phyloP scores from a whole-genome alignment of 1,139 yeast genomes.

The Zhuliangozyma blackwelliae region DNA sequence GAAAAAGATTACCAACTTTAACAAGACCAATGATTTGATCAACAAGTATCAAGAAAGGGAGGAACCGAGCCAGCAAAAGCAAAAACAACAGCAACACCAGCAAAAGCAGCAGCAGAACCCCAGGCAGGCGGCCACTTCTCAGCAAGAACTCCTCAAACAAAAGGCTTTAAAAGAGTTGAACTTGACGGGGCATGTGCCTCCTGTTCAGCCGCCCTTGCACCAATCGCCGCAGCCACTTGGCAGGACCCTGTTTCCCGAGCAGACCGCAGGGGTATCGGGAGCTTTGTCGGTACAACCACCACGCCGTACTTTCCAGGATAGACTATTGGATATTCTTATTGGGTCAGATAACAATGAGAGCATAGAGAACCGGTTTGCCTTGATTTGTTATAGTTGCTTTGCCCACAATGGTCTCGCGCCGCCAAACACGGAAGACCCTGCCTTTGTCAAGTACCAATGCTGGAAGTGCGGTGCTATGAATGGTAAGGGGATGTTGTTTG shows the following conservation, averaged over 20 bases:
- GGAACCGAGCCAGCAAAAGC: slow-evolving; percentile 1
- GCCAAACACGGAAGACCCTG: slow-evolving; percentile 56
- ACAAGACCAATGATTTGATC: slow-evolving; percentile 69
- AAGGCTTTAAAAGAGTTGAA: slow-evolving; percentile 11
- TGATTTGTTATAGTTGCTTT: slow-evolving; percentile 63
- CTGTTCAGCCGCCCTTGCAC: too few species aligned
- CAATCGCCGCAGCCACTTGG: too few species aligned
- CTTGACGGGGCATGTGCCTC: slow-evolving; percentile 1
- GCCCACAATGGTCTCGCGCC: slow-evolving; percentile 83
- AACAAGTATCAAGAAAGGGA: slow-evolving; percentile 43
- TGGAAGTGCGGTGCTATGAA: slow-evolving; percentile 67
- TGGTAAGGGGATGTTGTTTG: slow-evolving; percentile 25
- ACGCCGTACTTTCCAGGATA: slow-evolving; percentile 33
- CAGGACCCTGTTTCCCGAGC: background rate
- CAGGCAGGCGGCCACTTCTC: slow-evolving; percentile 1
- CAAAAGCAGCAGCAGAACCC: slow-evolving; percentile 1
- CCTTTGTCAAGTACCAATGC: slow-evolving; percentile 58
- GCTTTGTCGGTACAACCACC: background rate
- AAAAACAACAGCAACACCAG: background rate
- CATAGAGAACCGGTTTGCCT: slow-evolving; percentile 61
- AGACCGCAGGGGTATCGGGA: background rate
- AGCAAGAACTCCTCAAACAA: slow-evolving; percentile 2
- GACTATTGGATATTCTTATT: slow-evolving; percentile 49
- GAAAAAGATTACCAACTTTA: slow-evolving; percentile 74
- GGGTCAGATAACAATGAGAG: slow-evolving; percentile 72